phyloP scores from a whole-genome alignment of 2,329 filamentous ascomycete species.

The Pleochaeta shiraiana region DNA sequence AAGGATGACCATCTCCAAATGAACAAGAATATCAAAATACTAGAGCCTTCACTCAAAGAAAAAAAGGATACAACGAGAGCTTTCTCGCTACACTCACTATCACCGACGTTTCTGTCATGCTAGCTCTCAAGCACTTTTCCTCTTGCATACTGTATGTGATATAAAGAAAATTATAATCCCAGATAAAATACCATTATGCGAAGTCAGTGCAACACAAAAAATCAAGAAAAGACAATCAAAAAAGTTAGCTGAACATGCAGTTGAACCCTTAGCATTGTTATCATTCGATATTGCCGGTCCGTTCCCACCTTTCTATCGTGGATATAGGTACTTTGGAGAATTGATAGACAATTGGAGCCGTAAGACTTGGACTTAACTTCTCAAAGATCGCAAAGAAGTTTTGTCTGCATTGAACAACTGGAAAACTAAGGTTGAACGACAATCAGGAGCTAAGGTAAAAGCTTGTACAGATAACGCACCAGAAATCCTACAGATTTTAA shows the following conservation, averaged over 20 bases:
- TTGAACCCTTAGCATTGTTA: conserved; percentile 2
- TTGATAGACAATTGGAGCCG: background rate
- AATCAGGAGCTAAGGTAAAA: conserved; percentile 1
- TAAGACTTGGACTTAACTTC: conserved; percentile 1
- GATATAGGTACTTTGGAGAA: conserved; percentile 2
- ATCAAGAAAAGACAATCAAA: conserved; percentile 4
- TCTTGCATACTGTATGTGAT: background rate
- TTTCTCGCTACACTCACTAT: conserved; percentile 1
- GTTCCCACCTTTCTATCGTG: conserved; percentile 1
- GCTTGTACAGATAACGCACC: conserved; percentile 1
- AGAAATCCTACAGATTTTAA: background rate
- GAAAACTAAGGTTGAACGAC: background rate
- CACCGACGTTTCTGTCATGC: background rate
- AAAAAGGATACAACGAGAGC: background rate
- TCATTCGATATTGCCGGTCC: conserved; percentile 2
- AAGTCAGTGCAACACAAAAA: conserved; percentile 1
- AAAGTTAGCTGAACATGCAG: background rate
- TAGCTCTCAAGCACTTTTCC: background rate
- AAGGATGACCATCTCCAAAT: background rate
- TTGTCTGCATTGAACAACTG: background rate
- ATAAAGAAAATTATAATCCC: conserved; percentile 4
- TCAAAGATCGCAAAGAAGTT: conserved; percentile 1
- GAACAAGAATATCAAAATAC: background rate
- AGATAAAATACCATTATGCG: background rate
- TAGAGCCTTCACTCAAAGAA: background rate